Evolutionary conservation across 2,329 filamentous ascomycete species (phyloP), one percentile per base, ranked within the genome.

Genomic region (Sporothrix brunneoviolacea): DNA sequence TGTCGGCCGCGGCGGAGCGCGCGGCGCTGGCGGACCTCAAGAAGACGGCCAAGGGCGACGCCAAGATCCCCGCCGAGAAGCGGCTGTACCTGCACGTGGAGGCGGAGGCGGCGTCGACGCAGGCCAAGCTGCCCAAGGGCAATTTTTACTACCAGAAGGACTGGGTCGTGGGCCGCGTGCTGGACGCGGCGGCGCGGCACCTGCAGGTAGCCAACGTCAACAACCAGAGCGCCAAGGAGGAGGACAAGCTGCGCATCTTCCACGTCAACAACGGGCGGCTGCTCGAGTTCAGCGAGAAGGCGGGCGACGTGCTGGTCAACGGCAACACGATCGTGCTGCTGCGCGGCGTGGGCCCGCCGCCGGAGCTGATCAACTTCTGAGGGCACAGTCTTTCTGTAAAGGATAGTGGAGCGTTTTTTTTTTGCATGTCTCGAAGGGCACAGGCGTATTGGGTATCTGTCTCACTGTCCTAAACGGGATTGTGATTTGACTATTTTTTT

Each of bases 261-360:
- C 91, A 97, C 64, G 88, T 98, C 0, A 91, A 98, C 64, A 88
- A 86, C 0, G 93, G 93, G 0, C 74, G 89, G 52, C 66, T 98
- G 55, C 67, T 98, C 56, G 91, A 93, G 54, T 98, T 94, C 61
- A 82, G 79, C 21, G 91, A 96, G 68, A 91, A 91, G 72, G 74
- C 95, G 50, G 90, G 89, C 4, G 74, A 75, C 47, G 76, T 75
- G 24, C 72, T 94, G 52, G 80, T 80, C 57, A 91, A 80, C 58
- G 93, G 93, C 1, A 91, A 98, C 64, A 96, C 90, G 10, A 81
- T 98, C 56, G 90, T 97, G 21, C 64, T 98, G 60, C 62, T 98
- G 48, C 76, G 93, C 55, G 93, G 93, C 0, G 84, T 96, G 47
- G 89, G 89, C 1, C 80, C 84, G n/a, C 80, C 87, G 50, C 82